phyloP scores from a whole-genome alignment of 2,329 filamentous ascomycete species.

The Lecanicillium sp. region DNA sequence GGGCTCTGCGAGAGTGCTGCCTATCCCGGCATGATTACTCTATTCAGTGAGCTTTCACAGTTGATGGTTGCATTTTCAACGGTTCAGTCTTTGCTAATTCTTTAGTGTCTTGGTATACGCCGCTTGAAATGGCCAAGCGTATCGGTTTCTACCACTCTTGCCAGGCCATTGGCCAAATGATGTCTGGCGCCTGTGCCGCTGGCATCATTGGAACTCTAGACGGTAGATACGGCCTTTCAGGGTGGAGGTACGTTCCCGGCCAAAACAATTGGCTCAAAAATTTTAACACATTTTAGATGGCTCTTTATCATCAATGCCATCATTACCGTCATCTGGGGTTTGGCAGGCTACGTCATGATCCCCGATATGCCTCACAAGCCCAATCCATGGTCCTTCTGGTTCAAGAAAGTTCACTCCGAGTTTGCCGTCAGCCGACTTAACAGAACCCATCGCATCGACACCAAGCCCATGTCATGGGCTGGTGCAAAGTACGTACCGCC shows the following conservation, averaged over 20 bases:
- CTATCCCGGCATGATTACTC: slow-evolving; percentile 26
- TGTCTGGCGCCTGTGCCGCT: slow-evolving; percentile 34
- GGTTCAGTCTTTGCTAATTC: background rate
- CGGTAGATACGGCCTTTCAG: slow-evolving; percentile 25
- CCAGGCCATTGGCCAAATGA: slow-evolving; percentile 30
- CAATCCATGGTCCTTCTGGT: slow-evolving; percentile 20
- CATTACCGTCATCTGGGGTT: slow-evolving; percentile 23
- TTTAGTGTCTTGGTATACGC: slow-evolving; percentile 30
- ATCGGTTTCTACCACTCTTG: slow-evolving; percentile 34
- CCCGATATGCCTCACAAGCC: slow-evolving; percentile 23
- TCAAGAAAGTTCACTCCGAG: slow-evolving; percentile 17
- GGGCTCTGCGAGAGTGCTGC: slow-evolving; percentile 27
- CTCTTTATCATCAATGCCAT: slow-evolving; percentile 37
- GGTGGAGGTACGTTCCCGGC: slow-evolving; percentile 28
- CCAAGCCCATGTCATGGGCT: slow-evolving; percentile 17
- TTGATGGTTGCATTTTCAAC: background rate
- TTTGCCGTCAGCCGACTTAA: slow-evolving; percentile 21
- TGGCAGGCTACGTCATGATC: slow-evolving; percentile 24
- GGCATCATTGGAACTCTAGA: slow-evolving; percentile 30
- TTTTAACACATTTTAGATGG: too few relatives aligned
- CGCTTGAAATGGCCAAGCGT: slow-evolving; percentile 29
- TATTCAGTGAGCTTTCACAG: slow-evolving; percentile 17
- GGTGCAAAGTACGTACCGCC: slow-evolving; percentile 13
- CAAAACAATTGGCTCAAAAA: too few relatives aligned
- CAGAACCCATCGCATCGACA: slow-evolving; percentile 11